Evolutionary conservation across 768 basidiomycete species (phyloP).

Genomic region (Phlebiopsis flavidoalba): DNA sequence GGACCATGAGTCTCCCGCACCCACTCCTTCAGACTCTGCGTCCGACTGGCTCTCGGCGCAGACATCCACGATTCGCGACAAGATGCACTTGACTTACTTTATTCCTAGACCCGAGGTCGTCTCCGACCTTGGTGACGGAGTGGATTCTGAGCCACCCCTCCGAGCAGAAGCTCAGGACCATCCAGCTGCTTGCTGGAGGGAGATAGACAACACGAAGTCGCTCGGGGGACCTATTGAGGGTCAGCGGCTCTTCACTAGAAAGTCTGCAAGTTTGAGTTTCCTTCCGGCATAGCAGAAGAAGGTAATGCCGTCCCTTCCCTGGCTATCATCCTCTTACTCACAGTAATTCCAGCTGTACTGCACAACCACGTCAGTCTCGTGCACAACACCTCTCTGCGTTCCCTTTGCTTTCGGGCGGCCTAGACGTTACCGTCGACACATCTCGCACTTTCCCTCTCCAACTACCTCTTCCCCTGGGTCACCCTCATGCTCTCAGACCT

Average conservation of each 20-base stretch:
- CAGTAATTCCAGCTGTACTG: constrained; percentile 13
- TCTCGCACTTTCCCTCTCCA: constrained; percentile 19
- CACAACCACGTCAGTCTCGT: constrained; percentile 22
- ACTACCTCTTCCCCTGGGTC: constrained; percentile 13
- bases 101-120: constrained; percentile 23
- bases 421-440: constrained; percentile 16
- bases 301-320: constrained; percentile 5
- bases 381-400: constrained; percentile 23
- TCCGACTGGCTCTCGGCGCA: constrained; percentile 1
- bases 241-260: constrained; percentile 22
- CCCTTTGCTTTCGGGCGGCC: constrained; percentile 22
- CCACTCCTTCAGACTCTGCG: constrained; percentile 1
- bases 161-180: constrained; percentile 20
- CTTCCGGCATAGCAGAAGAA: constrained; percentile 18
- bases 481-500: constrained; percentile 12
- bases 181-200: constrained; percentile 27
- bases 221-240: constrained; percentile 22
- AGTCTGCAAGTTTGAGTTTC: constrained; percentile 24
- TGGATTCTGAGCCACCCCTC: constrained; percentile 22
- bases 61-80: neutral
- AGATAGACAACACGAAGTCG: constrained; percentile 20
- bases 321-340: neutral
- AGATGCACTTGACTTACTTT: constrained; percentile 23
- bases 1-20: constrained; percentile 18
- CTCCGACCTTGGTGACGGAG: constrained; percentile 25